Evolutionary conservation across 2,329 filamentous ascomycete genomes (phyloP).

Genomic region (Trichophyton mentagrophytes): DNA sequence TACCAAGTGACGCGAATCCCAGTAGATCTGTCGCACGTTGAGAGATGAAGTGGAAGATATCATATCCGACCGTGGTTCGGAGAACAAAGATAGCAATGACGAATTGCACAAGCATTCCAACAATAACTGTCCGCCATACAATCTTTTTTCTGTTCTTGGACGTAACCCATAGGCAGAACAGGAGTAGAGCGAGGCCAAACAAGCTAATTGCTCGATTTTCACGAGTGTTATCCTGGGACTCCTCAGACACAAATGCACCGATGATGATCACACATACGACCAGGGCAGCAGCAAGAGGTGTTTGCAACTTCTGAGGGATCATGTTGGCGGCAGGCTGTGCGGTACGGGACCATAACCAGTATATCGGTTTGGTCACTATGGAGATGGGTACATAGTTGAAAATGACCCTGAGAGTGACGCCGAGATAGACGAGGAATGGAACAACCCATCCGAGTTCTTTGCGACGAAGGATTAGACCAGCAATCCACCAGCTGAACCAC

Average conservation of each 20-base stretch:
- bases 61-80: constrained; percentile 64
- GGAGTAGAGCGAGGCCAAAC: constrained; percentile 61
- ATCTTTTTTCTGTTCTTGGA: constrained; percentile 53
- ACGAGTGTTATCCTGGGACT: constrained; percentile 62
- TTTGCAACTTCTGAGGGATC: constrained; percentile 55
- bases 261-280: constrained; percentile 63
- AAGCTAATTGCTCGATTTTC: constrained; percentile 68
- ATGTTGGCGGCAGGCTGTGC: constrained; percentile 45
- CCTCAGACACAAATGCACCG: constrained; percentile 61
- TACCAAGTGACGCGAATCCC: constrained; percentile 61
- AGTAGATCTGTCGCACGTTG: constrained; percentile 60
- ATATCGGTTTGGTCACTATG: constrained; percentile 53
- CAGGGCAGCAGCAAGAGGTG: constrained; percentile 48
- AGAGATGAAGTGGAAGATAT: constrained; percentile 86
- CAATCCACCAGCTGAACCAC: constrained; percentile 56
- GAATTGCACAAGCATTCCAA: constrained; percentile 80
- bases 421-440: constrained; percentile 70
- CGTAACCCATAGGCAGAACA: constrained; percentile 54
- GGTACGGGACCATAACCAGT: constrained; percentile 54
- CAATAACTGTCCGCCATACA: constrained; percentile 66
- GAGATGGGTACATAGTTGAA: constrained; percentile 60
- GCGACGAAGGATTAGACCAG: constrained; percentile 58
- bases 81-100: constrained; percentile 80
- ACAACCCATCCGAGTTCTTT: constrained; percentile 67
- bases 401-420: constrained; percentile 58